Evolutionary conservation across 352 stramenopile genomes (phyloP).

Genomic region (Blastocystis sp.): DNA sequence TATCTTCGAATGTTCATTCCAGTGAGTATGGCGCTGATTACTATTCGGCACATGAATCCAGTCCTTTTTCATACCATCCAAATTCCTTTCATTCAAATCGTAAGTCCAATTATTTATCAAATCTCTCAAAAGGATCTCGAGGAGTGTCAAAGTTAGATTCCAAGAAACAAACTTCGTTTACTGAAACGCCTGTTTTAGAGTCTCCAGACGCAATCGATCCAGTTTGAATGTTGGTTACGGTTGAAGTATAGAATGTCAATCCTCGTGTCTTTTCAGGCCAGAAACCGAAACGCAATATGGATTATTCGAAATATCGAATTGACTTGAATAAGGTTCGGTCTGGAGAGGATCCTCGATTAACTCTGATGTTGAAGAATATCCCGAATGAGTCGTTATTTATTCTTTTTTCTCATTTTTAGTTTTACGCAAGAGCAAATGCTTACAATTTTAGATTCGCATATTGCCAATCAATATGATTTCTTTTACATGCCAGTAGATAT

Average conservation of each 20-base stretch:
- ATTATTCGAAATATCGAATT: background rate
- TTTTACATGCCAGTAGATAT: conserved; percentile 99
- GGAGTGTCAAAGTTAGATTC: background rate
- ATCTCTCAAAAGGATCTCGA: background rate
- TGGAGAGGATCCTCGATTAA: conserved; percentile 83
- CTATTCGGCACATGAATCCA: too few relatives aligned
- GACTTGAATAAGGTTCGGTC: background rate
- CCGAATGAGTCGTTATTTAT: conserved; percentile 88
- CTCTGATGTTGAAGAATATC: conserved; percentile 98
- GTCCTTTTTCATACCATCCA: too few relatives aligned
- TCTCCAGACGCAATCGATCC: background rate
- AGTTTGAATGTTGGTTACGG: background rate
- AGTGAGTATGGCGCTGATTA: too few relatives aligned
- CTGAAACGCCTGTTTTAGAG: background rate
- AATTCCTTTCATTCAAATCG: too few relatives aligned
- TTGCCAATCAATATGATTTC: conserved; percentile 87
- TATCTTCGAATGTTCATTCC: too few relatives aligned
- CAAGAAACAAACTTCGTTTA: background rate
- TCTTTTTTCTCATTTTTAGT: background rate
- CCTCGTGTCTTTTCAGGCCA: background rate
- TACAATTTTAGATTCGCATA: conserved; percentile 85
- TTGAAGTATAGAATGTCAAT: background rate
- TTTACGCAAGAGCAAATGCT: conserved; percentile 95
- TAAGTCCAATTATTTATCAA: too few relatives aligned
- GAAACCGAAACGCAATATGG: conserved; percentile 10